Percentiles rank a stretch among this genome's conserved stretches.
Conservation (phyloP, 352 stramenopile genomes). For the Globisporangium lucens region DNA sequence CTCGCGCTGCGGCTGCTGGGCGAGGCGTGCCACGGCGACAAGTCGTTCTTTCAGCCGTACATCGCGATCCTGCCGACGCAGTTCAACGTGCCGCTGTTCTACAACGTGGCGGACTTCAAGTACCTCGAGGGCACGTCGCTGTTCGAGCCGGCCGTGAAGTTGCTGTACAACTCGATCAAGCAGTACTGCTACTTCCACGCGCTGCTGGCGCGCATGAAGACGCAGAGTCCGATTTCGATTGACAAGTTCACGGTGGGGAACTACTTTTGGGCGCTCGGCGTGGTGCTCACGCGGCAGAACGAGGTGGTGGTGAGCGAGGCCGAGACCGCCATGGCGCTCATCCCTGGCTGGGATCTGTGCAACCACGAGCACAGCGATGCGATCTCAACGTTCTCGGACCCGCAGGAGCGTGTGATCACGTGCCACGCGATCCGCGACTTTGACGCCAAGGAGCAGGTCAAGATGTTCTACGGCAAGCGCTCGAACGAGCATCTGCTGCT, state of each 20-base stretch:
- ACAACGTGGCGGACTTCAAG: constrained; percentile 40
- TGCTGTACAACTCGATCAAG: constrained; percentile 61
- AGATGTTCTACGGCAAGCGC: constrained; percentile 63
- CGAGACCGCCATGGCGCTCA: constrained; percentile 39
- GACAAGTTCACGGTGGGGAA: constrained; percentile 45
- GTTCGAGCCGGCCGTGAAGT: constrained; percentile 36
- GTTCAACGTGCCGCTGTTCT: constrained; percentile 53
- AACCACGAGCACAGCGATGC: constrained; percentile 49
- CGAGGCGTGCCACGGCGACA: constrained; percentile 24
- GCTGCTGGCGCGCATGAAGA: constrained; percentile 22
- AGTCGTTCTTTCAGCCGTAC: constrained; percentile 43
- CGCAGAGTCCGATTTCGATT: constrained; percentile 23
- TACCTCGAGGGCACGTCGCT: constrained; percentile 36
- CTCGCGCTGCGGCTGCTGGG: constrained; percentile 40
- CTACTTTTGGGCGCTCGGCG: constrained; percentile 52
- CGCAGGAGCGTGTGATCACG: constrained; percentile 23
- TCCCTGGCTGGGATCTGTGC: constrained; percentile 64
- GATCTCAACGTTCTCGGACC: constrained; percentile 46
- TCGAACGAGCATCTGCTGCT: constrained; percentile 50
- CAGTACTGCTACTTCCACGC: constrained; percentile 51
- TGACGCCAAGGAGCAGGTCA: constrained; percentile 33
- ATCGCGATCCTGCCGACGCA: constrained; percentile 35
- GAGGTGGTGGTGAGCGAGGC: constrained; percentile 27
- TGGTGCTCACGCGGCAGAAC: constrained; percentile 67
- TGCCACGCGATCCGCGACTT: constrained; percentile 44